Evolutionary conservation across 1,284 basidiomycete genomes (phyloP), one percentile per base, ranked within the genome.

Genomic region (Ceratobasidium sp.): DNA sequence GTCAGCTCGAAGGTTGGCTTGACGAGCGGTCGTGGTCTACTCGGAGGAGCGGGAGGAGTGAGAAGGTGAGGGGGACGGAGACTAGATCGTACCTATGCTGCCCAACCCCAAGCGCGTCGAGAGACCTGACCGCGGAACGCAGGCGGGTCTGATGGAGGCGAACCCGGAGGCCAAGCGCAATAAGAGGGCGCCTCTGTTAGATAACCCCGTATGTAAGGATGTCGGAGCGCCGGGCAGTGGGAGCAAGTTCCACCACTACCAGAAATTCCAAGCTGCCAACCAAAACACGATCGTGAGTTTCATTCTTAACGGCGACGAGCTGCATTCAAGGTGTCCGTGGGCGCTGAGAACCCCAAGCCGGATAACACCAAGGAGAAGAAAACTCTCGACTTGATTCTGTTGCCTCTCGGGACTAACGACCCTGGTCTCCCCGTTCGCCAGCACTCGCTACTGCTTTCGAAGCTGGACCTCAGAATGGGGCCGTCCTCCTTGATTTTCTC

Each of bases 151-250:
- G 59, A 88, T 86, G n/a, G 86, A 96, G 95, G 88, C 90, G 79
- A 98, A 98, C 89, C 96, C 96, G 97, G n/a, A n/a, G n/a, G n/a
- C n/a, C n/a, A n/a, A n/a, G n/a, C n/a, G 97, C 87, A 95, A 95
- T 83, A 99, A 98, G 97, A 92, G 90, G 75, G 89, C 95, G 19
- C 96, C 97, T 76, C 87, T 93, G 87, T 94, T 99, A 80, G 92
- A 95, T 85, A 99, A 99, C 90, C 98, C 98, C 19, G 95, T 85
- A 50, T 99, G 98, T 93, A 98, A 95, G 85, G 98, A 98, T 80
- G 88, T 91, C 80, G 99, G 98, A 98, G 88, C 90, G 63, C 94
- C 98, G 64, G 90, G 91, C 79, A 91, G 95, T 89, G 97, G 99
- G 80, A 76, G 91, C 81, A 99, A 99, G n/a, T n/a, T 91, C 33